Base-by-base conservation (phyloP, 2,329 filamentous ascomycete species). In the Pseudogymnoascus sp. region DNA sequence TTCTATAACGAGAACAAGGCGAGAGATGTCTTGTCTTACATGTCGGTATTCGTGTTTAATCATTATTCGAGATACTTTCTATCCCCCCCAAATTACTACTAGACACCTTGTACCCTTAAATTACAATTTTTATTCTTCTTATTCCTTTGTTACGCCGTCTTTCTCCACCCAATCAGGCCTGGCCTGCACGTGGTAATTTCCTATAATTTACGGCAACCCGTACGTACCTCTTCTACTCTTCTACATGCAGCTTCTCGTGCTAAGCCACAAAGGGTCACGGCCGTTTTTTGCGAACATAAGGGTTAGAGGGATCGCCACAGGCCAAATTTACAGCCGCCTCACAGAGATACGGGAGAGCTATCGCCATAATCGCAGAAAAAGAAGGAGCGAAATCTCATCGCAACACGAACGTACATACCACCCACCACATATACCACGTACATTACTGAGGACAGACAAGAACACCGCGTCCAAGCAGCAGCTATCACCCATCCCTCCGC, bases 111-210 rank as follows among this genome's bases (percentile, higher is more conserved):
- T 50, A 50, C 44, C 4, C 7, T n/a, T 53, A 16, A 31, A 44
- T 44, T 53, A 28, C 23, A 28, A n/a, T 50, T 28, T 53, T 53
- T 31, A 53, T 31, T 53, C 47, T 6, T 50, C 23, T 50, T 50
- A 10, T 50, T 50, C 44, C 21, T 50, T 50, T 50, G 7, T 50
- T 50, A 28, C 44, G 44, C 12, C 44, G 44, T 50, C 14, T 21
- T n/a, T n/a, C 44, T 50, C 44, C 44, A 50, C 44, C 44, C 44
- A 50, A 50, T 28, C 44, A 50, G 44, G 12, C 44, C 44, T 50
- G 44, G 40, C 23, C 44, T 25, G 23, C 44, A 50, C 44, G 44
- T 50, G 44, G 44, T 28, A 28, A 50, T 50, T 50, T 50, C 44
- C 44, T 50, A 31, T 10, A n/a, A 50, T 50, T 16, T 50, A 50